Conservation (phyloP, 2,329 filamentous ascomycete genomes). For the Fusarium lyarnte region DNA sequence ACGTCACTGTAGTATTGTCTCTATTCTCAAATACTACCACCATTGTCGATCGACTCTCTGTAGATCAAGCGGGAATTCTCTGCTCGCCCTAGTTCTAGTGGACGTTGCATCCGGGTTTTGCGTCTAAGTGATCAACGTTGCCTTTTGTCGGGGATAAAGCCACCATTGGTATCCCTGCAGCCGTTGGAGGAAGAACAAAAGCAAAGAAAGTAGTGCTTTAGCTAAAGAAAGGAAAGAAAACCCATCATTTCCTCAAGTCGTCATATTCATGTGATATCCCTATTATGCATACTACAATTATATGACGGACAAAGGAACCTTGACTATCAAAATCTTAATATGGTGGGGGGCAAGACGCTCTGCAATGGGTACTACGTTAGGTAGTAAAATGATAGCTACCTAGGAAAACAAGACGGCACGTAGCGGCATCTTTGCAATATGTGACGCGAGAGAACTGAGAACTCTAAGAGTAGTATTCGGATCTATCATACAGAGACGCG, state of each 20-base stretch:
- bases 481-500: background rate
- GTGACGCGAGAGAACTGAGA: conserved; percentile 1
- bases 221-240: background rate
- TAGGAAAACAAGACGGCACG: background rate
- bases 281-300: conserved; percentile 12
- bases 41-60: conserved; percentile 18
- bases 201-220: background rate
- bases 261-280: conserved; percentile 5
- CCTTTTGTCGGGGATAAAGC: conserved; percentile 12
- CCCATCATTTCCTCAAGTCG: background rate
- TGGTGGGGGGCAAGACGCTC: background rate
- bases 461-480: conserved; percentile 22
- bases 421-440: background rate
- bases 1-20: background rate
- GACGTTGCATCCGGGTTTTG: conserved; percentile 7
- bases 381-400: background rate
- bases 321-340: background rate
- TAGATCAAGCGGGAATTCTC: conserved; percentile 23
- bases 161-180: conserved; percentile 1
- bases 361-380: background rate
- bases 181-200: background rate
- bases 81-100: background rate
- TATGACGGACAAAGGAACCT: conserved; percentile 17
- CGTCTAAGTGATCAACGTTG: conserved; percentile 20
- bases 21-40: background rate